These are phyloP conservation scores for Lupinus albus DNA, from an alignment of 306 rosid genomes.

Conservation along the genomic window DNA sequence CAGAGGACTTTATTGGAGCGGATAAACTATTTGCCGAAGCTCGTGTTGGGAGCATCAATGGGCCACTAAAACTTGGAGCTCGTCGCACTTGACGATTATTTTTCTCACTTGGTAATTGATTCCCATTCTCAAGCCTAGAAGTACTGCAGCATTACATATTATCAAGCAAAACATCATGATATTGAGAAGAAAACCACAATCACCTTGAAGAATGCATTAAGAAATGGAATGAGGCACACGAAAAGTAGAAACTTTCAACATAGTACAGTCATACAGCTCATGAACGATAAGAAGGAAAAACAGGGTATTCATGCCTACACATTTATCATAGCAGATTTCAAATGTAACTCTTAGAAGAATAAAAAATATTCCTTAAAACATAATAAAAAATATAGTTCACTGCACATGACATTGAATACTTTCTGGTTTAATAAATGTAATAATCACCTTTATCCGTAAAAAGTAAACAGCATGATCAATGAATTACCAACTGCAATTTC, in stretches of 20 bases:
- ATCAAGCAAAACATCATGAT: neutral
- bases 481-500: too few relatives aligned
- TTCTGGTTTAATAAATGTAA: neutral
- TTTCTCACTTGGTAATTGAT: conserved; percentile 56
- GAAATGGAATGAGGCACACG: neutral
- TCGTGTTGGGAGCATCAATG: conserved; percentile 95
- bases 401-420: neutral
- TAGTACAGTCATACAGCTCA: neutral
- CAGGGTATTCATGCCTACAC: conserved; percentile 1
- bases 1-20: conserved; percentile 92
- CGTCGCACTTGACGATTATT: conserved; percentile 62
- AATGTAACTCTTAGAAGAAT: neutral
- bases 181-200: conserved; percentile 30
- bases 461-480: too few relatives aligned
- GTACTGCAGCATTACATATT: conserved; percentile 32
- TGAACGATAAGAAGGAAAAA: conserved; percentile 30
- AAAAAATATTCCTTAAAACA: conserved; percentile 13
- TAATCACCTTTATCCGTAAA: too few relatives aligned
- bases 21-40: conserved; percentile 99
- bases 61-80: conserved; percentile 96
- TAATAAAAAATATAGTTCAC: neutral
- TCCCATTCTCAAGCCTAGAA: conserved; percentile 76
- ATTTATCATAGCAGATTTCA: neutral
- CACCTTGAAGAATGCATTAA: conserved; percentile 30
- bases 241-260: neutral